These are phyloP conservation scores for Pinus tabuliformis DNA, from an alignment of 75 land plant genomes.

Conservation along the genomic window DNA sequence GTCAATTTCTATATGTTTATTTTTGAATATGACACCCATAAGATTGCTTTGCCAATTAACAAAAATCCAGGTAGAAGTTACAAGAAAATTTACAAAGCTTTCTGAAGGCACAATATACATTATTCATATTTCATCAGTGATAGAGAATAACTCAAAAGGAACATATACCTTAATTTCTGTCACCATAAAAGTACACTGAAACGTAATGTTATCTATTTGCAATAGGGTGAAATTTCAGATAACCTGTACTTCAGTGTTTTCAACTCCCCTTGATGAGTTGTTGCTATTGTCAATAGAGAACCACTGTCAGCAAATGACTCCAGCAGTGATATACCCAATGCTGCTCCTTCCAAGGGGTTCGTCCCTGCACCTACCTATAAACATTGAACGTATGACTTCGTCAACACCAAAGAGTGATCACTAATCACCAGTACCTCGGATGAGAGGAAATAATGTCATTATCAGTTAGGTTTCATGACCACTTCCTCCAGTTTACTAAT, in stretches of 20 bases:
- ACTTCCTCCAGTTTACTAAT: not conserved
- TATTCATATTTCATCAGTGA: not conserved
- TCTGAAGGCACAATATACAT: not conserved
- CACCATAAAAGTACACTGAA: not conserved
- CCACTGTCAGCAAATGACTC: constrained; percentile 76
- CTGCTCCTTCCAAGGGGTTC: constrained; percentile 95
- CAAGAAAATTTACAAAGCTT: not conserved
- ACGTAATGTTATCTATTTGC: not conserved
- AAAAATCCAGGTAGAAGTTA: not conserved
- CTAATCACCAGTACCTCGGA: too few relatives aligned
- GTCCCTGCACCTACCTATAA: constrained; percentile 95
- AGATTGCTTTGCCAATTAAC: too few relatives aligned
- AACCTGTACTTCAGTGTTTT: constrained; percentile 93
- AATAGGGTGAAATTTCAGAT: not conserved
- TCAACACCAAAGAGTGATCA: not conserved
- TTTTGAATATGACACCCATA: too few relatives aligned
- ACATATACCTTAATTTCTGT: not conserved
- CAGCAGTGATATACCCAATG: constrained; percentile 90
- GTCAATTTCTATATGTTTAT: too few relatives aligned
- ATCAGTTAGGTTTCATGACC: not conserved
- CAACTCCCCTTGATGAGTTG: constrained; percentile 97
- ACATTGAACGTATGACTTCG: not conserved
- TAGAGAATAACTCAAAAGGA: not conserved
- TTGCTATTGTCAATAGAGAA: constrained; percentile 74
- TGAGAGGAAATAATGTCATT: not conserved